Percentiles rank a stretch among this genome's conserved stretches.
Evolutionary conservation across 768 basidiomycete species (phyloP).

Genomic region (Epithele typhae): DNA sequence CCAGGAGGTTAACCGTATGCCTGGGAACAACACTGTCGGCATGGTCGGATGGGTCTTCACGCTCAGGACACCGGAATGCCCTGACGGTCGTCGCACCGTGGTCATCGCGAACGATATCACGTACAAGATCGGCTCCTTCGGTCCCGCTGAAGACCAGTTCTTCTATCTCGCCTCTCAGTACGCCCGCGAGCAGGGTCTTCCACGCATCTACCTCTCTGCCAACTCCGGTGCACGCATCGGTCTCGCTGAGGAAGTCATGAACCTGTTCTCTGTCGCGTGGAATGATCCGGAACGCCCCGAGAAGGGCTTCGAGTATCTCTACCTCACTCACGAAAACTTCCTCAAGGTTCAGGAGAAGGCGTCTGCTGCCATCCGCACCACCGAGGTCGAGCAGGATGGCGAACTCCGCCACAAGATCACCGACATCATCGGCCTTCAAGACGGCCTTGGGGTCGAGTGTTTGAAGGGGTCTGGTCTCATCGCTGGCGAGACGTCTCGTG

Average conservation of each 20-base stretch:
- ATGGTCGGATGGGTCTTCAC: conserved; percentile 99
- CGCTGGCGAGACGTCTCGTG: conserved; percentile 96
- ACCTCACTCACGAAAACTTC: conserved; percentile 89
- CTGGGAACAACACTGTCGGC: conserved; percentile 92
- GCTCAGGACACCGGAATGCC: conserved; percentile 88
- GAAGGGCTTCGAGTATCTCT: conserved; percentile 95
- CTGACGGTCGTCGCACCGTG: conserved; percentile 79
- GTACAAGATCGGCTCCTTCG: conserved; percentile 97
- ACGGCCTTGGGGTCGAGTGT: conserved; percentile 95
- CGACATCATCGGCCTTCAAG: conserved; percentile 94
- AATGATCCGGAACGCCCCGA: conserved; percentile 76
- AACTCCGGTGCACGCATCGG: conserved; percentile 98
- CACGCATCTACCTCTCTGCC: conserved; percentile 96
- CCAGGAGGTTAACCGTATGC: conserved; percentile 84
- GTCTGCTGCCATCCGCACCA: conserved; percentile 68
- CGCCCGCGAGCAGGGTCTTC: conserved; percentile 82
- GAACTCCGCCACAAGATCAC: conserved; percentile 93
- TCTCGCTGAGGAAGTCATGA: conserved; percentile 86
- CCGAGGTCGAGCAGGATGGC: conserved; percentile 80
- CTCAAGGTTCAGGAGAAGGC: conserved; percentile 88
- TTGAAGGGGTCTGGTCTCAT: conserved; percentile 96
- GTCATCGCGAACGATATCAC: conserved; percentile 98
- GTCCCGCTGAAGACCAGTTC: conserved; percentile 92
- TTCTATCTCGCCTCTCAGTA: conserved; percentile 94
- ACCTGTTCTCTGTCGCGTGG: conserved; percentile 91